Evolutionary conservation across 176 grass and related monocot genomes (phyloP).

Genomic region (Chloris gayana): DNA sequence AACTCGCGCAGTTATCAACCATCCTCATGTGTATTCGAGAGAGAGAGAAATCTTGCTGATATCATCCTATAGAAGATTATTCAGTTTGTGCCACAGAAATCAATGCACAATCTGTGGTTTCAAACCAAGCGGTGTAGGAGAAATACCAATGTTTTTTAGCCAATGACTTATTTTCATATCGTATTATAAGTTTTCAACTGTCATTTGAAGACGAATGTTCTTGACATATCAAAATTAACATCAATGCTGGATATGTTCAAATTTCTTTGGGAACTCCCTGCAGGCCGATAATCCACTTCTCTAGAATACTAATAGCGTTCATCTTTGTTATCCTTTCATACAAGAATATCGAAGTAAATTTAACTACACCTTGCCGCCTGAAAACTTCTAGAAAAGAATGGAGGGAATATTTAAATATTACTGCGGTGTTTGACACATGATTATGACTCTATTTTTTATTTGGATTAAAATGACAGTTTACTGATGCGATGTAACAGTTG

Average conservation of each 20-base stretch:
- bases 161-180: background rate
- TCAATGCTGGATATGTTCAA: slow-evolving; percentile 15
- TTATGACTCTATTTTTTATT: background rate
- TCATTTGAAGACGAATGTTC: background rate
- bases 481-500: background rate
- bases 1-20: slow-evolving; percentile 6
- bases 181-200: background rate
- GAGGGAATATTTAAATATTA: background rate
- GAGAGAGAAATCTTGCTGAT: background rate
- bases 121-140: background rate
- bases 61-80: slow-evolving; percentile 20
- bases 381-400: too few species aligned
- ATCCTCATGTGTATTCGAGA: too few species aligned
- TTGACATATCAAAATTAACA: background rate
- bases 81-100: slow-evolving; percentile 17
- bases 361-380: too few species aligned
- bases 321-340: too few species aligned
- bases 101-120: background rate
- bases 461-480: slow-evolving; percentile 13
- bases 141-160: slow-evolving; percentile 5
- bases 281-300: too few species aligned
- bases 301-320: too few species aligned
- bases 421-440: background rate
- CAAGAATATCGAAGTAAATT: too few species aligned
- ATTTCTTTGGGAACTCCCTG: background rate